Evolutionary conservation across 495 filamentous ascomycete genomes (phyloP), one percentile per base, ranked within the genome.

Genomic region (Podospora pseudopauciseta): DNA sequence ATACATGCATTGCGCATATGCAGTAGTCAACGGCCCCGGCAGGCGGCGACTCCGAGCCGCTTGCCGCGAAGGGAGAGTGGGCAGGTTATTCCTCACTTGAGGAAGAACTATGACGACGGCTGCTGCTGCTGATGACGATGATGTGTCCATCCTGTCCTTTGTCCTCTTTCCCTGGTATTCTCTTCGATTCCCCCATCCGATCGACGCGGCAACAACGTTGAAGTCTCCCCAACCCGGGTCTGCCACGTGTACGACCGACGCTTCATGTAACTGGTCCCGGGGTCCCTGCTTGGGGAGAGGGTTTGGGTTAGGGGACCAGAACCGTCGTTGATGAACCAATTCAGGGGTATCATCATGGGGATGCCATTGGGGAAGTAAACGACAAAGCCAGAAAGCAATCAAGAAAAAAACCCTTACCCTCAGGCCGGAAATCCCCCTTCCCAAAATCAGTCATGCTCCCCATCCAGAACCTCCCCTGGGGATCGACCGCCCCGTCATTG

Each of bases 401-500:
- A 23, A 44, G 63, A 59, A 23, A 65, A 28, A 64, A 69, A 58
- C 59, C 77, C 81, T 74, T 67, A 85, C 87, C 87, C 80, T 88
- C 86, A 60, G 82, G 72, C 73, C 83, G 76, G 63, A 82, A 79
- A 54, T 80, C 76, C 19, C 83, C 83, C 60, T 83, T 70, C 60
- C 80, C 80, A 75, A 87, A 84, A 72, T 97, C 93, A 70, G 91
- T 94, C 92, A 97, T 96, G 53, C 87, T 85, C n/a, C 92, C 91
- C 9, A 91, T 84, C 92, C 93, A 97, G 78, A 94, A 94, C 57
- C 93, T 83, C 63, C 93, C 94, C 65, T 89, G 82, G 56, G 88
- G 89, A 75, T 97, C 93, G 64, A 91, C 87, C 6, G 87, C 89
- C 54, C 93, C 94, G 74, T 97, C 93, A 74, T 97, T 97, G 79